Evolutionary conservation across 805 yeast genomes (phyloP).

Genomic region (Zygosaccharomyces lentus): DNA sequence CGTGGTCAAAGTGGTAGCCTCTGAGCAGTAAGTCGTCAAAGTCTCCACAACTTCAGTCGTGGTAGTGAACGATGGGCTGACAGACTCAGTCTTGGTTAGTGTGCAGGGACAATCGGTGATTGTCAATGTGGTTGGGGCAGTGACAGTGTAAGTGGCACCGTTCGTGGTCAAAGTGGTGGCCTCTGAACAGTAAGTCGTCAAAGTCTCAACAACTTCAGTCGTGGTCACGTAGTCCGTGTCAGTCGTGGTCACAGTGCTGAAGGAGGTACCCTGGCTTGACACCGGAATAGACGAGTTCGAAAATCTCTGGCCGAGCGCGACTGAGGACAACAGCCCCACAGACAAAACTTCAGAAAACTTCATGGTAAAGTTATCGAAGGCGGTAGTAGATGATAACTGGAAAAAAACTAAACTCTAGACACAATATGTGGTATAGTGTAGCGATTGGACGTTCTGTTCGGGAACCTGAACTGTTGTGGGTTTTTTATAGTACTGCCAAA

Average conservation of each 20-base stretch:
- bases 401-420: background rate
- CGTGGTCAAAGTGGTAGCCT: conserved; percentile 59
- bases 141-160: conserved; percentile 68
- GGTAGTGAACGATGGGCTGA: too few species aligned
- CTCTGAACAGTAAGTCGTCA: conserved; percentile 79
- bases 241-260: background rate
- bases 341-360: conserved; percentile 9
- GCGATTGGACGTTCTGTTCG: conserved; percentile 8
- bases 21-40: conserved; percentile 81
- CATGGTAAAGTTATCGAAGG: conserved; percentile 5
- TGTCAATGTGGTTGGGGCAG: conserved; percentile 30
- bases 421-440: conserved; percentile 1
- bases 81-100: background rate
- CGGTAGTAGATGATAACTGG: background rate
- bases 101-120: conserved; percentile 1
- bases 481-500: background rate
- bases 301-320: conserved; percentile 11
- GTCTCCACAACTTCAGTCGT: conserved; percentile 52
- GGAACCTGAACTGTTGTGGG: conserved; percentile 3
- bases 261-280: background rate
- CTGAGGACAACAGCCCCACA: conserved; percentile 9
- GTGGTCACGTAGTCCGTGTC: background rate
- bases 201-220: conserved; percentile 48
- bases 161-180: conserved; percentile 64
- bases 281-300: conserved; percentile 1